A percentile compares a stretch with the other conserved stretches of the same genome.
Evolutionary conservation across 129 eudicot species (phyloP).

Genomic region (Saussurea involucrata): DNA sequence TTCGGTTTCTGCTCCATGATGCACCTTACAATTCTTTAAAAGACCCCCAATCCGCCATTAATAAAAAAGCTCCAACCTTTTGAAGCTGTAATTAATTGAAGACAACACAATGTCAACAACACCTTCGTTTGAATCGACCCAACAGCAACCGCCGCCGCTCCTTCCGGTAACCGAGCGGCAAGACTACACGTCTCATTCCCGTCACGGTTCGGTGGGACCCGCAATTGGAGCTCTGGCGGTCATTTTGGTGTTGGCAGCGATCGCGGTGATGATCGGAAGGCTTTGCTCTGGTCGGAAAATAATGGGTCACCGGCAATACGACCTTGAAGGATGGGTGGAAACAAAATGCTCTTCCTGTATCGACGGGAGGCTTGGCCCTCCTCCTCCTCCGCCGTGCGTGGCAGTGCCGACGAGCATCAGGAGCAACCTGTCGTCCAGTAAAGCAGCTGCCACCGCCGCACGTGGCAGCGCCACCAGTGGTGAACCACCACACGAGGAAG

Average conservation of each 20-base stretch:
- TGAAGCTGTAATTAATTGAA: background rate
- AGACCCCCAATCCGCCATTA: background rate
- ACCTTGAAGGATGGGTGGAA: slow-evolving; percentile 58
- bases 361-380: slow-evolving; percentile 49
- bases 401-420: background rate
- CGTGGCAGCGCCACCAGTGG: background rate
- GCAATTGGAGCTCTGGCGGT: slow-evolving; percentile 53
- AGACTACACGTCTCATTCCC: slow-evolving; percentile 35
- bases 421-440: background rate
- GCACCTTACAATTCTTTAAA: background rate
- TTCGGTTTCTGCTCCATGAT: background rate
- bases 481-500: background rate
- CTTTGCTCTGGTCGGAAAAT: slow-evolving; percentile 50
- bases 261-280: slow-evolving; percentile 62
- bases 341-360: slow-evolving; percentile 53
- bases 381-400: slow-evolving; percentile 31
- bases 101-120: slow-evolving; percentile 23
- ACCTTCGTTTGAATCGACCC: slow-evolving; percentile 19
- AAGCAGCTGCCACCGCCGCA: background rate
- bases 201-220: slow-evolving; percentile 58
- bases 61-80: slow-evolving; percentile 1
- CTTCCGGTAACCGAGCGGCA: slow-evolving; percentile 18
- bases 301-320: slow-evolving; percentile 47
- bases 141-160: slow-evolving; percentile 42
- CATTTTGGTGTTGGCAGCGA: slow-evolving; percentile 43